phyloP scores from a whole-genome alignment of 2,329 filamentous ascomycete species.

The Alternaria solani region DNA sequence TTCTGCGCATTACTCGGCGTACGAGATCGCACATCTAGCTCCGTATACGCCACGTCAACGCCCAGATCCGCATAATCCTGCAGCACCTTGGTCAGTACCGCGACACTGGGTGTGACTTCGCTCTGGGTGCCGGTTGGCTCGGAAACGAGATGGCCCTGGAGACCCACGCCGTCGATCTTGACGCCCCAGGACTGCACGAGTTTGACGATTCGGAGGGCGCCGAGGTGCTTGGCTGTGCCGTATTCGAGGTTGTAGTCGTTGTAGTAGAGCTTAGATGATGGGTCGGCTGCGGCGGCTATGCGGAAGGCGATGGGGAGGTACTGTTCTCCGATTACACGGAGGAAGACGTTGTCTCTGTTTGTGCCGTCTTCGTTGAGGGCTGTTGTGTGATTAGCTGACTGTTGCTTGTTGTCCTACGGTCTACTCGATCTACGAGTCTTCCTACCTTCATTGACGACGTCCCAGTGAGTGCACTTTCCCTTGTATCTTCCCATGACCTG shows the following conservation, averaged over 20 bases:
- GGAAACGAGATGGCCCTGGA: constrained; percentile 64
- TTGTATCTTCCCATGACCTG: constrained; percentile 48
- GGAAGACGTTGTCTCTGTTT: constrained; percentile 63
- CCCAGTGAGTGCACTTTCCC: constrained; percentile 50
- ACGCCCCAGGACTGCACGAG: constrained; percentile 50
- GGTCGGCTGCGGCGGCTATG: constrained; percentile 65
- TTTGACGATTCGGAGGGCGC: constrained; percentile 46
- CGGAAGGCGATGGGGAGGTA: constrained; percentile 67
- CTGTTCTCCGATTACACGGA: constrained; percentile 62
- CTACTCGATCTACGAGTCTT: not conserved
- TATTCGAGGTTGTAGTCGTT: constrained; percentile 72
- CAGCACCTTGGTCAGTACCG: constrained; percentile 57
- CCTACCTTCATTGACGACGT: constrained; percentile 48
- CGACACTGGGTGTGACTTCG: constrained; percentile 54
- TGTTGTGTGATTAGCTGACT: constrained; percentile 18
- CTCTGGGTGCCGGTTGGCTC: constrained; percentile 60
- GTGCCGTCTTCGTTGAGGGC: constrained; percentile 66
- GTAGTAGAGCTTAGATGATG: constrained; percentile 66
- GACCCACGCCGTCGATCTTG: constrained; percentile 67
- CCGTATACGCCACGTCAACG: constrained; percentile 68
- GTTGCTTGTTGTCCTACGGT: not conserved
- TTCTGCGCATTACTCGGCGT: constrained; percentile 56
- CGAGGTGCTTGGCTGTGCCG: constrained; percentile 54
- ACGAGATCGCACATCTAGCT: constrained; percentile 64
- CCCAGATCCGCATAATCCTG: constrained; percentile 61